Evolutionary conservation across 2,329 filamentous ascomycete genomes (phyloP), one percentile per base, ranked within the genome.

Genomic region (Westerdykella ornata): DNA sequence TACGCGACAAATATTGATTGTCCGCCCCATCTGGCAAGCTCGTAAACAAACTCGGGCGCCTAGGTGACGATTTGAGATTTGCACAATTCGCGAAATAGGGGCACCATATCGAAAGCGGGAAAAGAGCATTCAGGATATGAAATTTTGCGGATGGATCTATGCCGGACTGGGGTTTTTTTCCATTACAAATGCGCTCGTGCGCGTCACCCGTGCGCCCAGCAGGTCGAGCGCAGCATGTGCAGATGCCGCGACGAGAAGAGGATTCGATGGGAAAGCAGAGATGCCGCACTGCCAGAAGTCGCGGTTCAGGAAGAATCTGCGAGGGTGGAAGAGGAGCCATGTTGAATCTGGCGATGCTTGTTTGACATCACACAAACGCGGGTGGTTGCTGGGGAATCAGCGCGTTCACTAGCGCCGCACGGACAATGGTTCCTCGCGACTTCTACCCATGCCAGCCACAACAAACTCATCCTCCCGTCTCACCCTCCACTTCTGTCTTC

Each of bases 401-500:
- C 41, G 35, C 30, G 36, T 19, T n/a, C 32, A 26, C 39, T 42
- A 37, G 33, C 39, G 13, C 7, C 17, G 26, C 22, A 33, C 26
- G 40, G 29, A 11, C 29, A n/a, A 15, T 22, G 12, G 33, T 20
- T 15, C 17, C 13, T 31, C 37, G 37, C 36, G 14, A 15, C 35
- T 26, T 35, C 35, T 37, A 13, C 14, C 9, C 12, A 11, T 37
- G 20, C 14, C 35, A 20, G 12, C 46, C 57, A 55, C 54, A 57
- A 54, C 54, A 59, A 56, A 62, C 45, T 46, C 45, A 41, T 45
- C 44, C 44, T 42, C 51, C 38, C 44, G 49, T 43, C 47, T 40
- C 47, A 47, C 47, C 49, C 50, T 17, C 16, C 30, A 15, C 30
- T 17, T 33, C 30, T 17, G 30, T 33, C 12, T 11, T 26, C 22